Base-by-base conservation (phyloP, 495 filamentous ascomycete species). In the Apodospora peruviana region DNA sequence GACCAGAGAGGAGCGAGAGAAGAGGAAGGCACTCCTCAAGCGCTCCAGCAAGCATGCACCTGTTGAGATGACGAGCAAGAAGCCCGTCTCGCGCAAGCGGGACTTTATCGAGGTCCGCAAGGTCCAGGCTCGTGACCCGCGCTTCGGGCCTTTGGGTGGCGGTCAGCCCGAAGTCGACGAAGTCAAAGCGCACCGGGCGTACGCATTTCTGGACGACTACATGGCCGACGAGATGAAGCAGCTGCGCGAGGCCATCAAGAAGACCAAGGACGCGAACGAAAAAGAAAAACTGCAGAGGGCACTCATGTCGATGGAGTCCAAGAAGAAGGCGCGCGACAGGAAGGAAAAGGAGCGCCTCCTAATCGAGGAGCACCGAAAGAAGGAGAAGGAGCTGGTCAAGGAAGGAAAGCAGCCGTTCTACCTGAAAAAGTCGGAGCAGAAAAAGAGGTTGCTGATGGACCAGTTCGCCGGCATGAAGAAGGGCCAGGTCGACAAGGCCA, bases 401-500 rank as follows among this genome's bases (percentile, higher is more conserved):
- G 79, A 90, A 69, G 93, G 93, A 19, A 96, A 97, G 81, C 83
- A 82, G 74, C 91, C 91, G 5, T 98, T 90, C 61, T 95, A 85
- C 62, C 71, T 96, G 53, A 97, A 97, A 79, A 82, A 85, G 68
- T 82, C 80, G 50, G 90, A 96, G 69, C 76, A 90, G 69, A 95
- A 94, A 81, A 90, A 90, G 70, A 67, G 82, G 62, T 72, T 89
- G 23, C 68, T 95, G 49, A 65, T 87, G 52, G 84, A 95, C 58
- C 82, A 85, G 65, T 96, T 85, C 58, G 72, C 79, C 52, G 80
- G 77, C 46, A 81, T 97, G 80, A 89, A 85, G 70, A 83, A 83
- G 42, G 84, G 82, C 69, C 82, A 96, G 65, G 76, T 88, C 37
- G 84, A 90, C 32, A 84, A 80, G 66, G 82, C 80, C 14, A 81